Base-by-base conservation (phyloP, 2,329 filamentous ascomycete species). In the Fusarium pininemorale region DNA sequence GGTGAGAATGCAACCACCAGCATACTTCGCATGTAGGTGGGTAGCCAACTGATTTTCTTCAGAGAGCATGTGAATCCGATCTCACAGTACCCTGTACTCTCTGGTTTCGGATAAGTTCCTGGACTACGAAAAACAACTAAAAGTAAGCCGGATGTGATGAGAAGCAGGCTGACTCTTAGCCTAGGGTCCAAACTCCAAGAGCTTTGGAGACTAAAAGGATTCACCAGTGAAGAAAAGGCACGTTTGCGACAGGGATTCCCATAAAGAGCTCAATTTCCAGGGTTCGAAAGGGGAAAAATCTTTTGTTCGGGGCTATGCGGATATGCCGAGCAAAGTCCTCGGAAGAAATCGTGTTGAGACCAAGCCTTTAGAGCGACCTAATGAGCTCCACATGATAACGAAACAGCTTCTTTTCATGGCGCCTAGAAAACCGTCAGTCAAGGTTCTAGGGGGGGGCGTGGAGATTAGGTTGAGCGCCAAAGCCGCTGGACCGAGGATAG, bases 401-500 rank as follows among this genome's bases (percentile, higher is more conserved):
- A 54, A 54, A 53, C 42, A 68, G 30, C 63, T 64, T 72, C 61
- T 62, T 56, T 41, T 72, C 58, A 48, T 28, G 26, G 58, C 62
- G 48, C 42, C 70, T 58, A 65, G 69, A 75, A 69, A 60, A 74
- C 70, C 35, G 47, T 50, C 70, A 68, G 56, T 56, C 44, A 56
- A 61, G 44, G 30, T 51, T 48, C 38, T n/a, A 11, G 20, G n/a
- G n/a, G 35, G 35, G 70, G 73, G 63, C 64, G 72, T 75, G 75
- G 50, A 55, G 50, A 44, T 47, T 18, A 64, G 70, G 58, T 51
- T 53, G 66, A 61, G 63, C 60, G 62, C 66, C 75, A 76, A 63
- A 74, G 74, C 75, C 75, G 67, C 72, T 78, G 70, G 67, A 28
- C 75, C 75, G 75, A 77, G 64, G 63, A 59, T 42, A 50, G 41